A percentile compares a stretch with the other conserved stretches of the same genome.
phyloP scores from a whole-genome alignment of 805 yeast genomes.

The Pichia cabralensis region DNA sequence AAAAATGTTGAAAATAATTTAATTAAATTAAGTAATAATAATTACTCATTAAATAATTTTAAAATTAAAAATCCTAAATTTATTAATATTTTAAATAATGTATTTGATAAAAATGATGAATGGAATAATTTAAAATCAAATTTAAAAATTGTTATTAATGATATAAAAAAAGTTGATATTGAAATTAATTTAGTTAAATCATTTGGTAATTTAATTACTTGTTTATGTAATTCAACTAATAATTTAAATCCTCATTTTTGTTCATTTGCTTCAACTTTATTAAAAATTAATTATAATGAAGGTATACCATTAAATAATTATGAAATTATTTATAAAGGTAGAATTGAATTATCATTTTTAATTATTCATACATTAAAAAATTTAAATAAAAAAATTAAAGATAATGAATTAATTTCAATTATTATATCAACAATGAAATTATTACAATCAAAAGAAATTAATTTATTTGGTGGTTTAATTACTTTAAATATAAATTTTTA shows the following conservation, averaged over 20 bases:
- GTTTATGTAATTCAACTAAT: slow-evolving; percentile 40
- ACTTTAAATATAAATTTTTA: slow-evolving; percentile 32
- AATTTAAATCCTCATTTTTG: slow-evolving; percentile 20
- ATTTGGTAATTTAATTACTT: slow-evolving; percentile 67
- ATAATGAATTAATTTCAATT: slow-evolving; percentile 31
- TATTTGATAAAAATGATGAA: slow-evolving; percentile 28
- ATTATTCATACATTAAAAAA: slow-evolving; percentile 32
- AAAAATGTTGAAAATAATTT: slow-evolving; percentile 37
- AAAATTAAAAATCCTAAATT: no score
- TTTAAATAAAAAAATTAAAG: slow-evolving; percentile 18
- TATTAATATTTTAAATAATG: no score
- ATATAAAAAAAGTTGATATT: slow-evolving; percentile 48
- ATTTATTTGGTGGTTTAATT: slow-evolving; percentile 34
- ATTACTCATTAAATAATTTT: no score
- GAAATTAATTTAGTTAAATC: slow-evolving; percentile 65
- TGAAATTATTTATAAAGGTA: slow-evolving; percentile 42
- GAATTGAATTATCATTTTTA: slow-evolving; percentile 60
- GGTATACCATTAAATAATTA: slow-evolving; percentile 42
- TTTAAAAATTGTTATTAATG: slow-evolving; percentile 23
- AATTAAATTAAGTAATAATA: no score
- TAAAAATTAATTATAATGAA: slow-evolving; percentile 40
- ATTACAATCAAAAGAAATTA: slow-evolving; percentile 39
- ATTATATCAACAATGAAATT: slow-evolving; percentile 35
- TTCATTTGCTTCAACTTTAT: slow-evolving; percentile 36
- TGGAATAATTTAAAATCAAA: slow-evolving; percentile 20